Evolutionary conservation across 495 filamentous ascomycete genomes (phyloP), one percentile per base, ranked within the genome.

Genomic region (Lasiosphaeria ovina): DNA sequence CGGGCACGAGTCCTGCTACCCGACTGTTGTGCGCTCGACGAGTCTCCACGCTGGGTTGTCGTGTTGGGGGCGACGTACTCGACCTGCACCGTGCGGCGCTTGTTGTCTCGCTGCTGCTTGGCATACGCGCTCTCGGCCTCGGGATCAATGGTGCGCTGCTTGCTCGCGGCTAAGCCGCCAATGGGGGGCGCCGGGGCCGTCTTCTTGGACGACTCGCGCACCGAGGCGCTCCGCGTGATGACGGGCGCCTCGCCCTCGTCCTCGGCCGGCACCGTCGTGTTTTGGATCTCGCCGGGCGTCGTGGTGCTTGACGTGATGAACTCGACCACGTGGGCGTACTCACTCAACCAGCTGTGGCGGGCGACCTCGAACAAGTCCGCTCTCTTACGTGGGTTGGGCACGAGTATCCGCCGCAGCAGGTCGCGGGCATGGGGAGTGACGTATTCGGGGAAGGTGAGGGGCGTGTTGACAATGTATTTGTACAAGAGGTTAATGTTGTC

Each of bases 401-500:
- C 94, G 35, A 99, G 80, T 40, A 99, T 98, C 47, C 95, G 85
- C 59, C 93, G 84, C 35, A 99, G 77, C 1, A 99, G 81, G 74
- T 99, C 94, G 58, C 94, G 85, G 17, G 94, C 93, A 74, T 99
- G 95, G 6, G 95, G 94, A 11, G 94, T 96, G 48, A 99, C 94
- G 73, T 98, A 98, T 87, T 98, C 94, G 44, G 94, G 94, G 72
- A 98, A 98, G 4, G 94, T 98, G 45, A 99, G 85, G 51, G 93
- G 91, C 5, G 94, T 98, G 45, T 92, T 96, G 58, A 97, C 92
- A 64, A 99, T 99, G 77, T 99, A 99, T 77, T 97, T 98, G 80
- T 99, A 99, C 54, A 99, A 81, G 5, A 98, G 81, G 73, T 98
- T 99, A 79, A 99, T 99, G 69, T 99, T 99, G 65, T 99, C 94